phyloP scores from a whole-genome alignment of 2,329 filamentous ascomycete genomes.

The Tolypocladium tropicale region DNA sequence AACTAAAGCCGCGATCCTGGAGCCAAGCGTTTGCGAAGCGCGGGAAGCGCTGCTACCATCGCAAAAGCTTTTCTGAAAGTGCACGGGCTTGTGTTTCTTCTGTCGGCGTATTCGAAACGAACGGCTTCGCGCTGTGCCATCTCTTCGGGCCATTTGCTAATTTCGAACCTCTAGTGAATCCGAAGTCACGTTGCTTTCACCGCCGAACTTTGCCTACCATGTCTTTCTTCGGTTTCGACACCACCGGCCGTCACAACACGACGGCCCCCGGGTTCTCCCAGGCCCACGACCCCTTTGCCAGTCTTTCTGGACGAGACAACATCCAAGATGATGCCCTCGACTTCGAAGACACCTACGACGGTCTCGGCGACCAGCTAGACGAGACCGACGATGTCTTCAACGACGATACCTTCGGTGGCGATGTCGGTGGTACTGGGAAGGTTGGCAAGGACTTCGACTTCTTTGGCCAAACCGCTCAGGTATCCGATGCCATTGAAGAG shows the following conservation, averaged over 20 bases:
- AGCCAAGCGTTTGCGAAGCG: background rate
- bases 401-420: conserved; percentile 76
- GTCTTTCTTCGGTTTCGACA: conserved; percentile 90
- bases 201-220: conserved; percentile 34
- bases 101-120: background rate
- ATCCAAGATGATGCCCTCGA: conserved; percentile 52
- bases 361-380: conserved; percentile 79
- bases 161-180: background rate
- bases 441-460: conserved; percentile 96
- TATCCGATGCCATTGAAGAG: conserved; percentile 77
- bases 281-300: conserved; percentile 76
- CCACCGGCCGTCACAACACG: conserved; percentile 50
- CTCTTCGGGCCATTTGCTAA: background rate
- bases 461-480: conserved; percentile 83
- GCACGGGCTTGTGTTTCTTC: background rate
- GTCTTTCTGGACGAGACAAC: conserved; percentile 56
- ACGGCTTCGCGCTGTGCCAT: background rate
- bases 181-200: background rate
- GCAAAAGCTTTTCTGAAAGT: background rate
- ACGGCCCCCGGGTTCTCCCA: conserved; percentile 74
- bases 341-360: conserved; percentile 97
- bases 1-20: background rate
- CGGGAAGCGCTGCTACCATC: background rate
- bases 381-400: conserved; percentile 93
- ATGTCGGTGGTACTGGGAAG: conserved; percentile 28